phyloP scores from a whole-genome alignment of 768 basidiomycete species.

The Bullera alba region DNA sequence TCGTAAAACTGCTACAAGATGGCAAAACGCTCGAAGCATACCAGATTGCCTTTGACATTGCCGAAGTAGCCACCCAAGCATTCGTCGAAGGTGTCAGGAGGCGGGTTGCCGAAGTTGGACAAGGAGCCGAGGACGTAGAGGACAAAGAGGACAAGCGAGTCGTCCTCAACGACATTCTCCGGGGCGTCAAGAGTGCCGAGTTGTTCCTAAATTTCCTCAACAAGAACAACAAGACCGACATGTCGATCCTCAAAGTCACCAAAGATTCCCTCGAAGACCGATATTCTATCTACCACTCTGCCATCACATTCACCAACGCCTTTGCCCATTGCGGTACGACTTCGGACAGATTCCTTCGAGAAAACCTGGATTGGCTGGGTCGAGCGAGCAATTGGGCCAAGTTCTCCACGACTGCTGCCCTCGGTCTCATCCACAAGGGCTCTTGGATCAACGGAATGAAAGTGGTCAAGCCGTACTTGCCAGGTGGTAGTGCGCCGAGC shows the following conservation, averaged over 20 bases:
- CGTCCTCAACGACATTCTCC: conserved; percentile 72
- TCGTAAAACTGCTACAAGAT: conserved; percentile 26
- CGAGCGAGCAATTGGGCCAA: conserved; percentile 97
- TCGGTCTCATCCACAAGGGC: conserved; percentile 96
- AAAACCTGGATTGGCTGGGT: conserved; percentile 94
- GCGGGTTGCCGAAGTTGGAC: conserved; percentile 12
- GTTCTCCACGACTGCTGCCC: conserved; percentile 91
- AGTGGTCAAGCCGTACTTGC: conserved; percentile 89
- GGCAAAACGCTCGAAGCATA: conserved; percentile 69
- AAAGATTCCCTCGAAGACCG: conserved; percentile 90
- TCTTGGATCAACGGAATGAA: conserved; percentile 88
- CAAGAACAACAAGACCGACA: conserved; percentile 86
- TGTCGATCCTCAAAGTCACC: conserved; percentile 82
- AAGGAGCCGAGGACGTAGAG: conserved; percentile 11
- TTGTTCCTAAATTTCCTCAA: conserved; percentile 92
- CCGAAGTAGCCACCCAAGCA: conserved; percentile 87
- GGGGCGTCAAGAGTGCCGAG: conserved; percentile 84
- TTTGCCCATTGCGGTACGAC: conserved; percentile 99
- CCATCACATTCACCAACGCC: conserved; percentile 91
- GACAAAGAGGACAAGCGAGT: conserved; percentile 3
- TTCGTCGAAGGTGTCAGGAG: conserved; percentile 69
- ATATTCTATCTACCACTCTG: conserved; percentile 94
- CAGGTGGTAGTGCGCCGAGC: conserved; percentile 59
- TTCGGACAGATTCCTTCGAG: conserved; percentile 82
- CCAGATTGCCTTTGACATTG: conserved; percentile 91